A percentile compares a stretch with the other conserved stretches of the same genome.
phyloP scores from a whole-genome alignment of 2,329 filamentous ascomycete genomes.

The Pseudogymnoascus sp. region DNA sequence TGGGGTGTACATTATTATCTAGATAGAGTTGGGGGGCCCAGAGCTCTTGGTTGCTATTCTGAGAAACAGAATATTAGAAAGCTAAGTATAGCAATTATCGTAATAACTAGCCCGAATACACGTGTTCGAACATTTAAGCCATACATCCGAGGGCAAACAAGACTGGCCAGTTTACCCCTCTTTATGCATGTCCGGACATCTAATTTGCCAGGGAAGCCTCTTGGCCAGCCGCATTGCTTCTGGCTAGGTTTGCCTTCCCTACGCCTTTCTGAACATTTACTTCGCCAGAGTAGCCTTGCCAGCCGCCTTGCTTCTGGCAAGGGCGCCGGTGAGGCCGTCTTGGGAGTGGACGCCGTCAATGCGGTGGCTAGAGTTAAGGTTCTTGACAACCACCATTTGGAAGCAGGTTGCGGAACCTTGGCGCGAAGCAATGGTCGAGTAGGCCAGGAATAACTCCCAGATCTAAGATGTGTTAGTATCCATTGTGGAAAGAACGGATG shows the following conservation, averaged over 20 bases:
- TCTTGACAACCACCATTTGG: slow-evolving; percentile 82
- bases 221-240: background rate
- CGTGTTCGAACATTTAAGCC: slow-evolving; percentile 3
- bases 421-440: slow-evolving; percentile 73
- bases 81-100: background rate
- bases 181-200: background rate
- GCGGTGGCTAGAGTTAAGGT: slow-evolving; percentile 79
- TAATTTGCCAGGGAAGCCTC: background rate
- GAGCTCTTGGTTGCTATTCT: slow-evolving; percentile 4
- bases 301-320: slow-evolving; percentile 13
- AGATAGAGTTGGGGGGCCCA: slow-evolving; percentile 5
- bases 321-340: slow-evolving; percentile 57
- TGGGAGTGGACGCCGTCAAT: slow-evolving; percentile 64
- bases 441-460: slow-evolving; percentile 87
- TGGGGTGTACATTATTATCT: slow-evolving; percentile 6
- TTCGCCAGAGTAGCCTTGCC: slow-evolving; percentile 9
- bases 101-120: slow-evolving; percentile 1
- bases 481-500: background rate
- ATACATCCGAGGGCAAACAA: slow-evolving; percentile 2
- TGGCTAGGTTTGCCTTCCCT: background rate
- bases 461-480: slow-evolving; percentile 43
- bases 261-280: background rate
- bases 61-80: slow-evolving; percentile 2
- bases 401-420: slow-evolving; percentile 80
- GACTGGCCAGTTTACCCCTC: background rate